These are phyloP conservation scores for Trichoderma virens DNA, from an alignment of 495 filamentous ascomycete species.

Conservation along the genomic window DNA sequence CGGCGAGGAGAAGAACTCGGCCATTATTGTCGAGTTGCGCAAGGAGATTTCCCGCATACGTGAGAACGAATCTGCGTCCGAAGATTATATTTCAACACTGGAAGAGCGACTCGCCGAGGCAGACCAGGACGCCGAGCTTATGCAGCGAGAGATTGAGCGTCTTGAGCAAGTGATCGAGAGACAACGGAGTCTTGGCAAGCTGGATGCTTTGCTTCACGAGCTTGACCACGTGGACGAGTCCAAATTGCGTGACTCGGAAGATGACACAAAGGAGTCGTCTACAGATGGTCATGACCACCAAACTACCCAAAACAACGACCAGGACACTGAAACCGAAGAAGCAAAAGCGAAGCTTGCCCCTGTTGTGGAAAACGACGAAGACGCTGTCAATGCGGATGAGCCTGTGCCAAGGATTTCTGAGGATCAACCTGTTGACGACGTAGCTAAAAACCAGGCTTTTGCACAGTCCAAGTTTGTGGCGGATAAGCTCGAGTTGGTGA, in stretches of 20 bases:
- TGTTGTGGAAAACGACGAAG: slow-evolving; percentile 25
- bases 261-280: slow-evolving; percentile 31
- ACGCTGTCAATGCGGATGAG: slow-evolving; percentile 27
- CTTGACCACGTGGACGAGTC: slow-evolving; percentile 73
- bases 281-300: slow-evolving; percentile 42
- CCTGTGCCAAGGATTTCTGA: slow-evolving; percentile 19
- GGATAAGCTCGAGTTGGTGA: slow-evolving; percentile 88
- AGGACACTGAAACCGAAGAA: slow-evolving; percentile 24
- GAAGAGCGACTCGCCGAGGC: slow-evolving; percentile 94
- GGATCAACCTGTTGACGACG: slow-evolving; percentile 22
- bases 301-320: slow-evolving; percentile 40
- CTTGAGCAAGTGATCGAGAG: slow-evolving; percentile 93
- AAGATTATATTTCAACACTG: slow-evolving; percentile 95
- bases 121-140: slow-evolving; percentile 90
- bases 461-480: slow-evolving; percentile 79
- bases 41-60: slow-evolving; percentile 87
- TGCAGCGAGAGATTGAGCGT: slow-evolving; percentile 92
- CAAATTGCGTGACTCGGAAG: slow-evolving; percentile 26
- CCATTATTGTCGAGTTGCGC: slow-evolving; percentile 76
- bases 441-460: slow-evolving; percentile 21
- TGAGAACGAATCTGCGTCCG: slow-evolving; percentile 79
- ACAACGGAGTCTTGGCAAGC: slow-evolving; percentile 86
- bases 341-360: background rate
- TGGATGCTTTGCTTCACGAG: slow-evolving; percentile 86
- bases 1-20: slow-evolving; percentile 84